Evolutionary conservation across 129 eudicot species (phyloP), one percentile per base, ranked within the genome.

Genomic region (Lactuca sativa): DNA sequence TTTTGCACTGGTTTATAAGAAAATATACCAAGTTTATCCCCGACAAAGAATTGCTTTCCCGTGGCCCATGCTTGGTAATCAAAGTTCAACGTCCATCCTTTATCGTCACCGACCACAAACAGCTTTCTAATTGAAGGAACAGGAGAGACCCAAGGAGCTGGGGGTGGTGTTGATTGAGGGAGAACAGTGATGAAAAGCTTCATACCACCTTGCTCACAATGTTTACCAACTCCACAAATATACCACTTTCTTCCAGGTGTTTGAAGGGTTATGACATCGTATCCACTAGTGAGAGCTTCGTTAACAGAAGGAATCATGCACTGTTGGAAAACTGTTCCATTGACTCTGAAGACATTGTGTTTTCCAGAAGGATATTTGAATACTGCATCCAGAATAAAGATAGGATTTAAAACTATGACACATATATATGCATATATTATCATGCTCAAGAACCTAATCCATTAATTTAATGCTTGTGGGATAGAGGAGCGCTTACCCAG

Each of bases 141-240:
- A 7, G 18, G 7, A 31, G 74, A 6, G 54, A n/a, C 59, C 0
- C 40, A 55, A 14, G 76, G 57, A 58, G 38, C 54, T 0, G 67
- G 67, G 4, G 74, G 36, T 9, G 15, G n/a, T 48, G 69, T 25
- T 58, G 69, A 51, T 34, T 58, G 67, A 11, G 74, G 12, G 5
- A 65, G 41, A 17, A 75, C 81, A 53, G 69, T 64, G 37, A 76
- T 76, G 60, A 76, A 52, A 25, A 76, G 62, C 66, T 76, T 76
- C 75, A 59, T 31, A 9, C 72, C 72, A 67, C 80, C 78, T 5
- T 9, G 4, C 37, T 60, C 71, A 31, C 81, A 76, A 18, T 81
- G 85, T 31, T 76, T 59, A 33, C 75, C 85, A 52, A 81, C 81
- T 17, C 85, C 85, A 25, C 81, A 71, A 1, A 81, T 76, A 58